phyloP scores from a whole-genome alignment of 1,139 yeast genomes.

The Nematodospora anomalae region DNA sequence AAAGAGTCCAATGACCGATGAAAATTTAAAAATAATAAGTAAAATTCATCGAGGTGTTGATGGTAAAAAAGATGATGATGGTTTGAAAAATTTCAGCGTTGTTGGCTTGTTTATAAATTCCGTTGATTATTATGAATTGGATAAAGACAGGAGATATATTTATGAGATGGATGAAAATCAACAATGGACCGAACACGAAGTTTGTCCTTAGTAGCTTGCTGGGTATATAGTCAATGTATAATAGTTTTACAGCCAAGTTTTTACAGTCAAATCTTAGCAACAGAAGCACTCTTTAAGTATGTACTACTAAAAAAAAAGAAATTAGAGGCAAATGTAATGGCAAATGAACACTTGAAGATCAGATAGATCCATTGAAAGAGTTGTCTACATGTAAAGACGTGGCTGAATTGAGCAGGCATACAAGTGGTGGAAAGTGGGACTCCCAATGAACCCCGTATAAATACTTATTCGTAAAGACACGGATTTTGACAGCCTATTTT shows the following conservation, averaged over 20 bases:
- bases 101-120: slow-evolving; percentile 67
- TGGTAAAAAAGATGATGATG: slow-evolving; percentile 69
- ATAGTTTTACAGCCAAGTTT: not conserved
- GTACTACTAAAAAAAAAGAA: too few relatives aligned
- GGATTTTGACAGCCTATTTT: too few relatives aligned
- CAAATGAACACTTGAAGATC: too few relatives aligned
- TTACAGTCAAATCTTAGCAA: too few relatives aligned
- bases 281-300: too few relatives aligned
- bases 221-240: slow-evolving; percentile 6
- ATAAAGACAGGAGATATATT: slow-evolving; percentile 54
- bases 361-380: too few relatives aligned
- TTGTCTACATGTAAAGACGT: too few relatives aligned
- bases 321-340: too few relatives aligned
- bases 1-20: slow-evolving; percentile 57
- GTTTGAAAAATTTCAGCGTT: slow-evolving; percentile 67
- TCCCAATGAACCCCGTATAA: too few relatives aligned
- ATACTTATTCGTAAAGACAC: too few relatives aligned
- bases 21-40: slow-evolving; percentile 58
- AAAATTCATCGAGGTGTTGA: slow-evolving; percentile 81
- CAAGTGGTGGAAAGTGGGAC: too few relatives aligned
- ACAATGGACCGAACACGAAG: slow-evolving; percentile 74
- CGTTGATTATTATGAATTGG: slow-evolving; percentile 70
- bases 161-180: slow-evolving; percentile 57
- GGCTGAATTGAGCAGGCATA: too few relatives aligned
- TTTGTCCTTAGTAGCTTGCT: slow-evolving; percentile 82